phyloP scores from a whole-genome alignment of 192 early-diverging fungal species.

The Coemansia sp. region DNA sequence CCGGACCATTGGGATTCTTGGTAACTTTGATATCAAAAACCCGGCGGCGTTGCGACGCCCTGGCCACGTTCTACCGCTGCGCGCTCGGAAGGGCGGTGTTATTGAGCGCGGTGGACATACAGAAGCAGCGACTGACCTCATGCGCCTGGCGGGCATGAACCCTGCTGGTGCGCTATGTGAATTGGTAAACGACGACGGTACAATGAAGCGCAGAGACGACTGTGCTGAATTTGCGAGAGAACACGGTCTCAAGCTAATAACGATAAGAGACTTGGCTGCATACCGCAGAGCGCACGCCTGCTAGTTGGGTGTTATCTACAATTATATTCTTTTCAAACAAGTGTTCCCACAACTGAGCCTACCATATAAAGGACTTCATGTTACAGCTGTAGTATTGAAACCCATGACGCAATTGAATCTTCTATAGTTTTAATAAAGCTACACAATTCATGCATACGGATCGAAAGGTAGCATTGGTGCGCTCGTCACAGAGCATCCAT shows the following conservation, averaged over 20 bases:
- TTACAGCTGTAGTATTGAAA: no score
- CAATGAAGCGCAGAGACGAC: conserved; percentile 94
- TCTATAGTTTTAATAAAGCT: neutral
- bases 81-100: conserved; percentile 78
- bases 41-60: conserved; percentile 80
- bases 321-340: neutral
- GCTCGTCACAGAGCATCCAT: conserved; percentile 31
- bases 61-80: conserved; percentile 92
- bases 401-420: no score
- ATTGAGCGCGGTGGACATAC: conserved; percentile 92
- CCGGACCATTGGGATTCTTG: conserved; percentile 73
- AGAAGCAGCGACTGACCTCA: conserved; percentile 88
- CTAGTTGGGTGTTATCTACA: neutral
- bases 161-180: conserved; percentile 93
- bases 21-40: conserved; percentile 63
- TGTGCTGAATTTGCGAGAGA: conserved; percentile 80
- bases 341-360: no score
- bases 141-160: conserved; percentile 74
- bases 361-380: no score
- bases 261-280: conserved; percentile 80
- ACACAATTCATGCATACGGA: neutral
- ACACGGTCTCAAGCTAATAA: conserved; percentile 82
- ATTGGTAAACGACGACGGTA: conserved; percentile 86
- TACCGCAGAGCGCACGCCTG: conserved; percentile 60
- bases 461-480: conserved; percentile 21